Evolutionary conservation across 805 yeast genomes (phyloP), one percentile per base, ranked within the genome.

Genomic region (Candida koratica): DNA sequence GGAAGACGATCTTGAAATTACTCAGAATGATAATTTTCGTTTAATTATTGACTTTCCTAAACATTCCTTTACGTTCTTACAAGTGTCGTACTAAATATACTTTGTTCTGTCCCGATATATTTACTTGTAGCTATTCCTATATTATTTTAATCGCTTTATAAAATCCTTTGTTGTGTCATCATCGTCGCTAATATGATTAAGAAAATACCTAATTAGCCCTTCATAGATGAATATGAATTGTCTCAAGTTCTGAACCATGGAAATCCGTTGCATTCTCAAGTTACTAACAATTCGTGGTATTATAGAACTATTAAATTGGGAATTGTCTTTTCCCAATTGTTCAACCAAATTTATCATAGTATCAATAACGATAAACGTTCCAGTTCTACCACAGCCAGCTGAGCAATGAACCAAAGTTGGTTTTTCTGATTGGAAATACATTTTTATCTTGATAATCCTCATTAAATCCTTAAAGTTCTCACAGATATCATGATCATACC

Each of bases 311-410:
- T 32, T 42, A 32, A 53, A 12, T 13, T 36, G 28, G 9, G n/a
- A 3, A 19, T 17, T 20, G 10, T 28, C 23, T 22, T 23, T 19
- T 41, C 29, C 44, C 46, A 16, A 24, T 20, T 17, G 36, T 17
- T 32, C 37, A 19, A 36, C 49, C 32, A 44, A 36, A 36, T 45
- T 38, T 47, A 43, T 6, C 49, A 66, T 44, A 10, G 67, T 52
- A 46, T 67, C 71, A 17, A 63, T 46, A 11, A 67, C 53, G 29
- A 63, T 58, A 28, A 64, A 60, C 1, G 96, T 84, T 2, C 98
- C 98, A 0, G 97, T 87, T 39, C 98, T 68, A 13, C 98, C 98
- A 53, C 95, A 88, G 0, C 98, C 98, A 1, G 97, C 97, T 5
- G 96, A 86, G 53, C 98, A 90, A 59, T 90, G 97, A 17, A 84